Evolutionary conservation across 2,329 filamentous ascomycete species (phyloP), one percentile per base, ranked within the genome.

Genomic region (Aaosphaeria pasadenensis): DNA sequence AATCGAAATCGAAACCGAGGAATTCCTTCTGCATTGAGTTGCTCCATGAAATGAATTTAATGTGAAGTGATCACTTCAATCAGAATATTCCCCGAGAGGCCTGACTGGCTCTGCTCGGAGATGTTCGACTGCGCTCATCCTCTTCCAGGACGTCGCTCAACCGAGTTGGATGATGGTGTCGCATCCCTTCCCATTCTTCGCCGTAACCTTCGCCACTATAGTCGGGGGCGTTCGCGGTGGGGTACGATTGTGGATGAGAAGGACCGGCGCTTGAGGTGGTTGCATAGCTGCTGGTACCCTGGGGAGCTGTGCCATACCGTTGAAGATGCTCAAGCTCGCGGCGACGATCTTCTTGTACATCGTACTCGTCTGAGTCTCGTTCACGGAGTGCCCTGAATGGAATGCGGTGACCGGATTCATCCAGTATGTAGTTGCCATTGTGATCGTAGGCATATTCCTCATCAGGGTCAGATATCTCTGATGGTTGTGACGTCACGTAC

Each of bases 331-430:
- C 73, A n/a, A 72, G 66, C 58, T 79, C 76, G 6, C 72, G 71
- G 6, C 72, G 74, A 2, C 74, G 70, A 51, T 79, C 77, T 33
- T 77, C 77, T 42, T 74, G 70, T 11, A 77, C 76, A 42, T 81
- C 79, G 54, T 79, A 81, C 46, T 83, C 80, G 41, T 83, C 79
- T n/a, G 64, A 67, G 35, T 66, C 60, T 45, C 59, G 63, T 24
- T 61, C 60, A 30, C 60, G 66, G 7, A 68, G 54, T 9, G 59
- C 54, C 36, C 64, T 61, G 39, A 63, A 69, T 13, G 67, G 67
- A 4, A 71, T 56, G 32, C 65, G 67, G 41, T 59, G 67, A 17
- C 69, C 69, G 6, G 59, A 49, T 7, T 60, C 58, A 47, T 71
- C 67, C 32, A 66, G 63, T 13, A 71, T 61, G 47, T 61, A 70